Percentiles rank a stretch among this genome's conserved stretches.
phyloP scores from a whole-genome alignment of 495 filamentous ascomycete genomes.

The Pseudomonodictys pantanalensis region DNA sequence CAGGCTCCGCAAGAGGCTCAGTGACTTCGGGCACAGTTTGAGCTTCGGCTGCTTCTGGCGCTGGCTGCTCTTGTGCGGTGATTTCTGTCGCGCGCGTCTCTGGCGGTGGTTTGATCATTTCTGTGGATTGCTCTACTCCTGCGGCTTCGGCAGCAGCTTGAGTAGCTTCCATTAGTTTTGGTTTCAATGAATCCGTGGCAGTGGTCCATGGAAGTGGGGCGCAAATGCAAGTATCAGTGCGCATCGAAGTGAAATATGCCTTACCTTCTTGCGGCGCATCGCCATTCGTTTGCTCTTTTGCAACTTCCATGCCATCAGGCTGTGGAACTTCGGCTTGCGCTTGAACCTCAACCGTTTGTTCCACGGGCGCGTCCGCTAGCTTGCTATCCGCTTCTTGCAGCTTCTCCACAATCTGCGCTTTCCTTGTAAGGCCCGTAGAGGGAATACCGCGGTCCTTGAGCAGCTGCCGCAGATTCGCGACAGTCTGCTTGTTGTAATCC shows the following conservation, averaged over 20 bases:
- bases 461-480: slow-evolving; percentile 37
- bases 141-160: too few species aligned
- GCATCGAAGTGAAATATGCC: too few species aligned
- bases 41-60: background rate
- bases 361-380: too few species aligned
- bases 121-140: too few species aligned
- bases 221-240: too few species aligned
- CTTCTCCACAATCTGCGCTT: slow-evolving; percentile 42
- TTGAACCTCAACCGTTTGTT: slow-evolving; percentile 6
- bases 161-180: too few species aligned
- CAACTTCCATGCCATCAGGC: slow-evolving; percentile 9
- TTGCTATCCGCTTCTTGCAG: slow-evolving; percentile 36
- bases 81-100: background rate
- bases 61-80: background rate
- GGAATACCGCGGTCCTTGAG: slow-evolving; percentile 42
- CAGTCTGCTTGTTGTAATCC: slow-evolving; percentile 42
- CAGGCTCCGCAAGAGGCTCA: background rate
- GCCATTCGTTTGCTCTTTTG: background rate
- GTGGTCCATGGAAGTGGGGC: too few species aligned
- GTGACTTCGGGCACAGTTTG: background rate
- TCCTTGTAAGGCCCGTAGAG: slow-evolving; percentile 41
- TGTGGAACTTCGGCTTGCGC: background rate
- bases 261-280: background rate
- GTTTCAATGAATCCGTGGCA: too few species aligned
- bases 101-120: background rate